Conservation (phyloP, 768 basidiomycete genomes). For the Phanerochaete carnosa region DNA sequence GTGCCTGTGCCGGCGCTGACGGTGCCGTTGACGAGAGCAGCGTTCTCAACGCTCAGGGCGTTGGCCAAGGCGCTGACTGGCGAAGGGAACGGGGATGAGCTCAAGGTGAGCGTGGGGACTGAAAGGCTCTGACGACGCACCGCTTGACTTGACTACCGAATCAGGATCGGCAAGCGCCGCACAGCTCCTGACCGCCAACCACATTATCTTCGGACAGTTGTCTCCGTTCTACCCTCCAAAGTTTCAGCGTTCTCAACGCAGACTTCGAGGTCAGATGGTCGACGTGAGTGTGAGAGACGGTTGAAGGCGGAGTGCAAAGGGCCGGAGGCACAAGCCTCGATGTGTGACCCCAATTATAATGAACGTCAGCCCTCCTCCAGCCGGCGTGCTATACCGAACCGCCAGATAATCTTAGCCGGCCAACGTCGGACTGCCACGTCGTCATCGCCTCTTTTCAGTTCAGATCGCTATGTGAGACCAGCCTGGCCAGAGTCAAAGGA, state of each 20-base stretch:
- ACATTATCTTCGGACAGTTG: slow-evolving; percentile 3
- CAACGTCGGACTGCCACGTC: background rate
- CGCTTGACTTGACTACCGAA: slow-evolving; percentile 12
- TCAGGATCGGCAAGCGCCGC: slow-evolving; percentile 8
- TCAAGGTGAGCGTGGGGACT: background rate
- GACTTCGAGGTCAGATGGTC: background rate
- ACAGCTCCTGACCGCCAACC: slow-evolving; percentile 2
- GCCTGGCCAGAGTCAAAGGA: background rate
- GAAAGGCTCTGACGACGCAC: slow-evolving; percentile 1
- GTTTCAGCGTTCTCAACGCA: background rate
- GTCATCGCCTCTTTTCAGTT: background rate
- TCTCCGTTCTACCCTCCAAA: background rate
- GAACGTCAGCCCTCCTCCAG: slow-evolving; percentile 4
- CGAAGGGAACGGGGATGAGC: background rate
- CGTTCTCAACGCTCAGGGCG: slow-evolving; percentile 11
- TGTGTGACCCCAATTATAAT: background rate
- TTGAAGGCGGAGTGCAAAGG: background rate
- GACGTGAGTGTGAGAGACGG: background rate
- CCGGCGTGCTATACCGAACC: background rate
- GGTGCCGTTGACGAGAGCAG: slow-evolving; percentile 6
- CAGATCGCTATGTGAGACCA: background rate
- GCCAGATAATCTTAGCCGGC: background rate
- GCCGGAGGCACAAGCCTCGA: background rate
- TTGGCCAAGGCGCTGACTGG: background rate
- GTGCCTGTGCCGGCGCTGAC: slow-evolving; percentile 1